Evolutionary conservation across 805 yeast species (phyloP).

Genomic region (Komagataella pastoris): DNA sequence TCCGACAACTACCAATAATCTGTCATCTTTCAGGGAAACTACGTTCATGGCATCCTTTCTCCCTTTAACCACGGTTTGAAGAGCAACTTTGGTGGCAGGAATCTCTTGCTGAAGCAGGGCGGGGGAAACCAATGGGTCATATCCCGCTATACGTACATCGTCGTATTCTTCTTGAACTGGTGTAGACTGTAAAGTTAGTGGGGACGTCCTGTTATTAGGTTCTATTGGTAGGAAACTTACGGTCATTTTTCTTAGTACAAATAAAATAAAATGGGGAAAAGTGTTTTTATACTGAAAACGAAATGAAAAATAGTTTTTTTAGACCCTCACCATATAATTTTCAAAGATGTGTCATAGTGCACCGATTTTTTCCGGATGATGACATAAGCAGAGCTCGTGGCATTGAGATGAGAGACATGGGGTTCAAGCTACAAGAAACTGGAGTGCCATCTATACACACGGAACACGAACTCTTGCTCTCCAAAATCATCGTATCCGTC

Average conservation of each 20-base stretch:
- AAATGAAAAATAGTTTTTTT: neutral
- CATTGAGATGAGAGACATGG: neutral
- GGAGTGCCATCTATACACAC: constrained; percentile 13
- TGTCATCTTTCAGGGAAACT: constrained; percentile 72
- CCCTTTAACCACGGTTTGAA: constrained; percentile 55
- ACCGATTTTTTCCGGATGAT: neutral
- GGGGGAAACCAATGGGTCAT: constrained; percentile 94
- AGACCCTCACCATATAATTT: neutral
- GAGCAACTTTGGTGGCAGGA: constrained; percentile 49
- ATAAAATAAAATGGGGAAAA: neutral
- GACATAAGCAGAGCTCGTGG: neutral
- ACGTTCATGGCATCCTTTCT: constrained; percentile 65
- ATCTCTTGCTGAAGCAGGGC: constrained; percentile 80
- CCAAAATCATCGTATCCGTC: constrained; percentile 85
- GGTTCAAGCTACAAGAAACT: neutral
- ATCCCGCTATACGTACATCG: constrained; percentile 71
- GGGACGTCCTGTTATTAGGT: no score
- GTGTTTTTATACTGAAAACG: neutral
- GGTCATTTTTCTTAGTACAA: neutral
- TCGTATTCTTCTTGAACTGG: constrained; percentile 57
- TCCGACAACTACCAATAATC: constrained; percentile 82
- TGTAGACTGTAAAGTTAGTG: constrained; percentile 11
- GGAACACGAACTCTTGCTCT: constrained; percentile 42
- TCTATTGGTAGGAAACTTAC: neutral
- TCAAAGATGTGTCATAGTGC: neutral